These are phyloP conservation scores for Acacia concinna DNA, from an alignment of 331 rosid species.

Conservation along the genomic window DNA sequence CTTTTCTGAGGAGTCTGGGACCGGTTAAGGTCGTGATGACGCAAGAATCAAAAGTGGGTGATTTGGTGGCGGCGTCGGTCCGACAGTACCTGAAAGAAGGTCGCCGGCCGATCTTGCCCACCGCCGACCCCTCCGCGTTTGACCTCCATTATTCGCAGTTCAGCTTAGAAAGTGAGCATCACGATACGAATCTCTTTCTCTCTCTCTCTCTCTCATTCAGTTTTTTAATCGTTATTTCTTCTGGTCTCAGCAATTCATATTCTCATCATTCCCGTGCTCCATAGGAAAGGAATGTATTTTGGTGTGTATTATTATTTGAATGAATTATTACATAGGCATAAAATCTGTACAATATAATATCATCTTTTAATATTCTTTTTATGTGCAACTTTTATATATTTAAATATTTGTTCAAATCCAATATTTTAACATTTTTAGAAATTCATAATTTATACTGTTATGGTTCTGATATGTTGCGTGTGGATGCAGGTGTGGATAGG, in stretches of 20 bases:
- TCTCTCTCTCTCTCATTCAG: background rate
- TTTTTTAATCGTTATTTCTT: background rate
- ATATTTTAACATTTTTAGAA: background rate
- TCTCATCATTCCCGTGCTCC: background rate
- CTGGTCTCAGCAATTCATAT: background rate
- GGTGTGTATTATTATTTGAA: too few species aligned
- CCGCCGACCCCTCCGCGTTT: constrained; percentile 45
- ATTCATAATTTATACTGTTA: background rate
- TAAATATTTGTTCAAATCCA: background rate
- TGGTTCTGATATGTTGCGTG: background rate
- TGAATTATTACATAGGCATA: too few species aligned
- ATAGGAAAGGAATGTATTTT: background rate
- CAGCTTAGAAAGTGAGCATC: constrained; percentile 58
- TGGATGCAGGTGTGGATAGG: constrained; percentile 58
- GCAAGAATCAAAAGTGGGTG: constrained; percentile 49
- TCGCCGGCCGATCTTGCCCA: constrained; percentile 66
- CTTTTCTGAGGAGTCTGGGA: constrained; percentile 58
- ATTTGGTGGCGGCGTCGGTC: constrained; percentile 46
- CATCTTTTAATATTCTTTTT: too few species aligned
- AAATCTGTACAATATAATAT: too few species aligned
- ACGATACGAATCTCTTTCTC: background rate
- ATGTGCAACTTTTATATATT: background rate
- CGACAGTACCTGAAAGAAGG: constrained; percentile 56
- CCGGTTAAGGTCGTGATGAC: constrained; percentile 62
- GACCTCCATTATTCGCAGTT: constrained; percentile 85